Base-by-base conservation (phyloP, 1,284 basidiomycete species). In the Fomes fomentarius region DNA sequence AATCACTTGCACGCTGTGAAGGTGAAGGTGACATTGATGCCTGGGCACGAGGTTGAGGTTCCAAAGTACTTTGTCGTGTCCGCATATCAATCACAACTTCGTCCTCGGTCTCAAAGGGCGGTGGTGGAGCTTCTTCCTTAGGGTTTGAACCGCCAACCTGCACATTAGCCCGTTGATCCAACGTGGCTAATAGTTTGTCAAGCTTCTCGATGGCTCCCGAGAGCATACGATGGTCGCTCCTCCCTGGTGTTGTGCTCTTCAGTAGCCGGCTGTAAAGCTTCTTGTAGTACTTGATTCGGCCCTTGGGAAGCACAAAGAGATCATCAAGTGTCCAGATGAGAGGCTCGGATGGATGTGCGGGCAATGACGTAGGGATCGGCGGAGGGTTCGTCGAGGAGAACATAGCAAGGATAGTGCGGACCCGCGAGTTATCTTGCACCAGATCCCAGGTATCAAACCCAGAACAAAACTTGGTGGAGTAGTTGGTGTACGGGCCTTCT, bases 201-300 rank as follows among this genome's bases (percentile, higher is more conserved):
- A 99, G 77, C 64, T 89, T 90, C 54, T 91, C 87, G 62, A 95
- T 80, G 6, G 95, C 95, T 6, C 82, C 82, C 0, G 89, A 76
- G 17, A 99, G 79, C 31, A 98, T 74, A 24, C 82, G 81, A 69
- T 98, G 90, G 69, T 98, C 96, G 61, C 88, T 94, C 63, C 90
- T 80, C 12, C 96, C 96, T 7, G 93, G 89, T 35, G 87, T 84
- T 1, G 94, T 96, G 67, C 88, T 94, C 73, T 92, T 94, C 53
- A 98, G 75, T 31, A 99, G 75, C 39, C 91, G 85, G 41, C 84
- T 80, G 67, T 99, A 99, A 1, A 99, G 80, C 70, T 92, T 96
- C 69, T 87, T 90, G 79, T 98, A 99, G 73, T 98, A 98, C 63
- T 87, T 87, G 53, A 99, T 75, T 25, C 96, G 85, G 14, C 79